phyloP scores from a whole-genome alignment of 2,329 filamentous ascomycete genomes.

The Aspergillus hortae region DNA sequence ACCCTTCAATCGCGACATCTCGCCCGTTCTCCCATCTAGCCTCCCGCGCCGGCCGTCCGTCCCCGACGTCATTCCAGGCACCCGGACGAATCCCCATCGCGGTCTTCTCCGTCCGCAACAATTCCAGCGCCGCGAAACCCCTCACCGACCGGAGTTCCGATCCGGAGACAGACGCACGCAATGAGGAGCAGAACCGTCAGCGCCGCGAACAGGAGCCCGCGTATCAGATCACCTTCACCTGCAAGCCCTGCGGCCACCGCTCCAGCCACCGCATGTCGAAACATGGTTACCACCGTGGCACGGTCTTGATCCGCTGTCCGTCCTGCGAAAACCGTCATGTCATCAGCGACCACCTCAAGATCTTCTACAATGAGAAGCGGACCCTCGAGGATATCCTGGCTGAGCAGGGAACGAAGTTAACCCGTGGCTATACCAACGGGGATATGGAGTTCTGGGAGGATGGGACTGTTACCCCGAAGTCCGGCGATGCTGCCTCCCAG shows the following conservation, averaged over 20 bases:
- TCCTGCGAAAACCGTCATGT: conserved; percentile 82
- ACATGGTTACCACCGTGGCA: conserved; percentile 90
- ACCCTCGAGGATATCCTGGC: conserved; percentile 44
- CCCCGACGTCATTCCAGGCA: conserved; percentile 1
- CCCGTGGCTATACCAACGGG: conserved; percentile 75
- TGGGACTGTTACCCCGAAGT: conserved; percentile 43
- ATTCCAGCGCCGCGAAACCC: conserved; percentile 22
- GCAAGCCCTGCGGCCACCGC: conserved; percentile 74
- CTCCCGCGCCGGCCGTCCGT: conserved; percentile 10
- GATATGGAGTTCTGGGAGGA: conserved; percentile 92
- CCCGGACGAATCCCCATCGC: conserved; percentile 3
- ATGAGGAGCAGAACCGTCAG: conserved; percentile 33
- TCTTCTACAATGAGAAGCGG: conserved; percentile 44
- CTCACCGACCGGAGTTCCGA: conserved; percentile 31
- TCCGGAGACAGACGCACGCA: conserved; percentile 27
- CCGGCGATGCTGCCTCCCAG: conserved; percentile 1
- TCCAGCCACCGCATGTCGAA: conserved; percentile 87
- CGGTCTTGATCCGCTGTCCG: conserved; percentile 84
- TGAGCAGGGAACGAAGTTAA: conserved; percentile 62
- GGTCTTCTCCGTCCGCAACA: conserved; percentile 21
- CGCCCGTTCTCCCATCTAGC: conserved; percentile 20
- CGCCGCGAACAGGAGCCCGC: conserved; percentile 55
- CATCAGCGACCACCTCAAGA: conserved; percentile 82
- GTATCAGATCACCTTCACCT: conserved; percentile 90
- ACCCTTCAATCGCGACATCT: conserved; percentile 12